These are phyloP conservation scores for Geopyxis carbonaria DNA, from an alignment of 495 filamentous ascomycete genomes.

Conservation along the genomic window DNA sequence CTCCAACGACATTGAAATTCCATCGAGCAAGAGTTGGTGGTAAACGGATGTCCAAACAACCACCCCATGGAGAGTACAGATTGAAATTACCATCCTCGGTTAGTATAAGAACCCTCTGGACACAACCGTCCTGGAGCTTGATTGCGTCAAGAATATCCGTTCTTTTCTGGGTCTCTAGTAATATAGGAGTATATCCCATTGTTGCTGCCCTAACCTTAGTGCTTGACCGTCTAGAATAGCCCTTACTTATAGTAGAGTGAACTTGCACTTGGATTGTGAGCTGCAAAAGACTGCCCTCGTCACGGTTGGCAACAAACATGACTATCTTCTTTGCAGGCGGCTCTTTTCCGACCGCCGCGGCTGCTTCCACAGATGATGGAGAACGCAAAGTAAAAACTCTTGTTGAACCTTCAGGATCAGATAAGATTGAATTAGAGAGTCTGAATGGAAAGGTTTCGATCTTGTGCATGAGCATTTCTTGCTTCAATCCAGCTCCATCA, in stretches of 20 bases:
- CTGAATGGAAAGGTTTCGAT: conserved; percentile 52
- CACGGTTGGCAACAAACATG: conserved; percentile 49
- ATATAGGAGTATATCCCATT: conserved; percentile 22
- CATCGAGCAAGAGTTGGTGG: conserved; percentile 28
- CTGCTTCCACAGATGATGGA: conserved; percentile 36
- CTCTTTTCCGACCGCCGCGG: conserved; percentile 25
- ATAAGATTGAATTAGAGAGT: conserved; percentile 26
- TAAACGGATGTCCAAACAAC: conserved; percentile 38
- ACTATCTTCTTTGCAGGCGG: conserved; percentile 33
- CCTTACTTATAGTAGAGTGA: conserved; percentile 18
- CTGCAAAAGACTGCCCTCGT: conserved; percentile 49
- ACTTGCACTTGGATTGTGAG: conserved; percentile 40
- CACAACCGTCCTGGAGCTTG: conserved; percentile 49
- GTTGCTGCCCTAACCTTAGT: conserved; percentile 12
- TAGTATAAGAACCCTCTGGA: conserved; percentile 52
- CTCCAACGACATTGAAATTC: conserved; percentile 25
- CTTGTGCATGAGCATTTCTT: conserved; percentile 57
- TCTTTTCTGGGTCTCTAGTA: conserved; percentile 24
- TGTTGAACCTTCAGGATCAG: conserved; percentile 23
- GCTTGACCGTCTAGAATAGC: conserved; percentile 18
- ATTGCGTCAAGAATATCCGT: conserved; percentile 57
- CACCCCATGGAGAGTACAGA: conserved; percentile 60
- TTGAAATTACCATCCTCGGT: conserved; percentile 49
- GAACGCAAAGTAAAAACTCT: conserved; percentile 47
- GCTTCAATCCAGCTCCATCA: conserved; percentile 51